Evolutionary conservation across 1,284 basidiomycete genomes (phyloP).

Genomic region (Trametes versicolor): DNA sequence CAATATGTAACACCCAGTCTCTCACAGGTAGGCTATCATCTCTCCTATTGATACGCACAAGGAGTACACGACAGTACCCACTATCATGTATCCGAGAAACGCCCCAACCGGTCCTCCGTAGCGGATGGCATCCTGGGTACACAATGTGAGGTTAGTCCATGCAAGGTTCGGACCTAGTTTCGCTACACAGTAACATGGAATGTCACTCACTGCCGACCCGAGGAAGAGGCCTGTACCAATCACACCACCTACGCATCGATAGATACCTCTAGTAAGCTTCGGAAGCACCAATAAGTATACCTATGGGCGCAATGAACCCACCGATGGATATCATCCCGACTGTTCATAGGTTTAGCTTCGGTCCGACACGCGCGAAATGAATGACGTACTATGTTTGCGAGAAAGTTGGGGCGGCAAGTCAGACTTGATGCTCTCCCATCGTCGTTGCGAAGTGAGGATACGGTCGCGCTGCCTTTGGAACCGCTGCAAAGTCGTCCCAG

Average conservation of each 20-base stretch:
- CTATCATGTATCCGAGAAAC: constrained; percentile 66
- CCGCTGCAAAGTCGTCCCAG: constrained; percentile 8
- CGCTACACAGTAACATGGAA: neutral
- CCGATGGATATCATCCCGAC: constrained; percentile 47
- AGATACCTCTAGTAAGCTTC: constrained; percentile 25
- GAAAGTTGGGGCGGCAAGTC: constrained; percentile 44
- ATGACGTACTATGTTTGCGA: constrained; percentile 41
- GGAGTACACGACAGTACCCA: constrained; percentile 58
- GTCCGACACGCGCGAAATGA: neutral
- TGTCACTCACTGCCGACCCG: constrained; percentile 42
- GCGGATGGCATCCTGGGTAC: constrained; percentile 63
- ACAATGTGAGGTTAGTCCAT: constrained; percentile 23
- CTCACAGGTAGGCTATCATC: constrained; percentile 46
- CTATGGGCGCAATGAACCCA: constrained; percentile 1
- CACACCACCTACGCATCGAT: constrained; percentile 48
- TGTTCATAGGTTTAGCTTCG: constrained; percentile 13
- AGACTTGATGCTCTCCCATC: constrained; percentile 44
- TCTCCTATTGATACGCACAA: constrained; percentile 48
- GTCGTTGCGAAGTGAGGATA: constrained; percentile 38
- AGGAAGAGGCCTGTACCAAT: constrained; percentile 61
- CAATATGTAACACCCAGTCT: neutral
- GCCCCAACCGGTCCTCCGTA: constrained; percentile 71
- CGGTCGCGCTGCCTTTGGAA: constrained; percentile 36
- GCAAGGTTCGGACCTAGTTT: neutral
- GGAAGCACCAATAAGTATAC: neutral